These are phyloP conservation scores for Populus hybrid DNA, from an alignment of 441 rosid genomes.

Conservation along the genomic window DNA sequence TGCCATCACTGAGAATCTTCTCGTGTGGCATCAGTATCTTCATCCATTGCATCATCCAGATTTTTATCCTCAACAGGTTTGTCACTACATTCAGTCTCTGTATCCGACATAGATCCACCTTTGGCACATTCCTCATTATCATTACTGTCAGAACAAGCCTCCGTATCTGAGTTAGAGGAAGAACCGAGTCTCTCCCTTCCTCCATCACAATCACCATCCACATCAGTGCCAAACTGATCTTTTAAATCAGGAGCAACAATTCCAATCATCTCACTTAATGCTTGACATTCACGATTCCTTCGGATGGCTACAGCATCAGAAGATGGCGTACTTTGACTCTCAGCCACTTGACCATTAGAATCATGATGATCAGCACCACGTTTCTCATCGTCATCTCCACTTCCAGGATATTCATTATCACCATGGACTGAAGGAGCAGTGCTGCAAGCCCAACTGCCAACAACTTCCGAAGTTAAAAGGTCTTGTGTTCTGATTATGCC, in stretches of 20 bases:
- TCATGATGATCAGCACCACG: slow-evolving; percentile 35
- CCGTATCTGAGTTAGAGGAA: slow-evolving; percentile 53
- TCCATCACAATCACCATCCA: slow-evolving; percentile 26
- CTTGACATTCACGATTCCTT: slow-evolving; percentile 39
- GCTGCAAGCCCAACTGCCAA: slow-evolving; percentile 87
- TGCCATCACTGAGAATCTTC: slow-evolving; percentile 41
- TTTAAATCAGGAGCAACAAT: slow-evolving; percentile 64
- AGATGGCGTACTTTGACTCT: slow-evolving; percentile 61
- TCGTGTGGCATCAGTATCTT: slow-evolving; percentile 50
- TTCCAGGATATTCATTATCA: slow-evolving; percentile 60
- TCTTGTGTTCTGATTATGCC: slow-evolving; percentile 70
- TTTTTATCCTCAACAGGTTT: slow-evolving; percentile 34
- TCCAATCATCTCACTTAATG: slow-evolving; percentile 56
- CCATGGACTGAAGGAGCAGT: slow-evolving; percentile 81
- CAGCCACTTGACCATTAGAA: slow-evolving; percentile 42
- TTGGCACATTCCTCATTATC: slow-evolving; percentile 28
- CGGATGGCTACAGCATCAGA: slow-evolving; percentile 31
- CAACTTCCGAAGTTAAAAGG: slow-evolving; percentile 84
- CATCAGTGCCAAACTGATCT: slow-evolving; percentile 40
- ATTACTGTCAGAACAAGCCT: slow-evolving; percentile 45
- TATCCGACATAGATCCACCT: slow-evolving; percentile 37
- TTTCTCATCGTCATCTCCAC: slow-evolving; percentile 39
- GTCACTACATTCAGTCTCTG: slow-evolving; percentile 48
- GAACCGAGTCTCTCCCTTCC: slow-evolving; percentile 31
- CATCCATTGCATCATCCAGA: slow-evolving; percentile 44